Evolutionary conservation across 2,329 filamentous ascomycete species (phyloP).

Genomic region (Sporothrix sp.): DNA sequence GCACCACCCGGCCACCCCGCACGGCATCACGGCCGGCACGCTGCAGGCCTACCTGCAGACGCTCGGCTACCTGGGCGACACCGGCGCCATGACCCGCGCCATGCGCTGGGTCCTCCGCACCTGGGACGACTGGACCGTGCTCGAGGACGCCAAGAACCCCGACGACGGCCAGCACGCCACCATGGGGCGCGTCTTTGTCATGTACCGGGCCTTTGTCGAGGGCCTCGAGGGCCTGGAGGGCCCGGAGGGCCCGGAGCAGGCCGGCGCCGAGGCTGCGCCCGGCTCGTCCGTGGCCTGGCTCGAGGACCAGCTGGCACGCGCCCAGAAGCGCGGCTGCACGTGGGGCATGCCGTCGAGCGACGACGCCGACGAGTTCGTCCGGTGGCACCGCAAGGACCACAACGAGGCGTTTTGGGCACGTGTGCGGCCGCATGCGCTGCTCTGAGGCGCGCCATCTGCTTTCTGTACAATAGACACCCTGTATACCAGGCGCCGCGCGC

Average conservation of each 20-base stretch:
- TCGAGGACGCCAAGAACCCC: conserved; percentile 28
- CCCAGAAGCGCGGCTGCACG: conserved; percentile 20
- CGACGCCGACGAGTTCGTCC: conserved; percentile 24
- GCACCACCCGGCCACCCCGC: conserved; percentile 23
- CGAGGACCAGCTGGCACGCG: conserved; percentile 21
- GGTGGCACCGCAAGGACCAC: conserved; percentile 14
- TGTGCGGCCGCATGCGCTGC: conserved; percentile 8
- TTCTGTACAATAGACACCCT: not conserved
- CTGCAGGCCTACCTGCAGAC: conserved; percentile 54
- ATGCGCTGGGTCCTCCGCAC: conserved; percentile 49
- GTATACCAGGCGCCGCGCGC: too few species aligned
- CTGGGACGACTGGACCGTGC: conserved; percentile 28
- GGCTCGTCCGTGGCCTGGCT: conserved; percentile 23
- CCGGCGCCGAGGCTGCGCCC: conserved; percentile 17
- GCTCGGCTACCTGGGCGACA: conserved; percentile 51
- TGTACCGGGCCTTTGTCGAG: conserved; percentile 40
- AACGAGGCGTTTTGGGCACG: conserved; percentile 15
- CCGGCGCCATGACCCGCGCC: conserved; percentile 45
- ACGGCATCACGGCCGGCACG: conserved; percentile 35
- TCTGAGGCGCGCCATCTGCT: too few species aligned
- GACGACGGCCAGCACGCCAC: conserved; percentile 27
- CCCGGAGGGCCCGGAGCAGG: conserved; percentile 8
- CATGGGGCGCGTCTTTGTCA: conserved; percentile 21
- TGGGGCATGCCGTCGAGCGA: conserved; percentile 31
- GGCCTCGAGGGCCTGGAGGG: conserved; percentile 26